Conservation (phyloP, 768 basidiomycete genomes). For the Suillus paluster region DNA sequence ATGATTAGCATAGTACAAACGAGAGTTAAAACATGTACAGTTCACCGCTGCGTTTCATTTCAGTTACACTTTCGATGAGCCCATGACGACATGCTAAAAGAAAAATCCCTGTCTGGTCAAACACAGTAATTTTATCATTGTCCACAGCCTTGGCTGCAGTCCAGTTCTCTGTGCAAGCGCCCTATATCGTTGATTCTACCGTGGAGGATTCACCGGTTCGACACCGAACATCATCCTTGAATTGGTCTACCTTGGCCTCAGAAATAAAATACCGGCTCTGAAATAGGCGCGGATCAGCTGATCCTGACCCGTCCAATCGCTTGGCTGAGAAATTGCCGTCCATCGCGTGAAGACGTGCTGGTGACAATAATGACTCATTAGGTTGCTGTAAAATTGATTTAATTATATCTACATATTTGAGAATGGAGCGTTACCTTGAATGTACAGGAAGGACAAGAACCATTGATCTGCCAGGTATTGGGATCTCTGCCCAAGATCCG, state of each 20-base stretch:
- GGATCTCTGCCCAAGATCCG: not conserved
- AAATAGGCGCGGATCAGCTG: slow-evolving; percentile 23
- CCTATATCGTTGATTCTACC: not conserved
- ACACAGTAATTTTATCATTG: slow-evolving; percentile 40
- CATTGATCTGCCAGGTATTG: not conserved
- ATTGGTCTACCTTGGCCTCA: slow-evolving; percentile 30
- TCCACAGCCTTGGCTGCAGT: slow-evolving; percentile 32
- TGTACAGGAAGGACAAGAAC: not conserved
- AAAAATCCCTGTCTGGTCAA: slow-evolving; percentile 43
- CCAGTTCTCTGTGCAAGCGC: slow-evolving; percentile 42
- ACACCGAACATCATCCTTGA: slow-evolving; percentile 19
- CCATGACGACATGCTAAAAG: slow-evolving; percentile 39
- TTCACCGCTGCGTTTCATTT: slow-evolving; percentile 42
- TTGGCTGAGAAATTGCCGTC: too few relatives aligned
- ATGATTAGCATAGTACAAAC: too few relatives aligned
- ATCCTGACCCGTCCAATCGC: slow-evolving; percentile 25
- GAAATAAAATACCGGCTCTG: slow-evolving; percentile 32
- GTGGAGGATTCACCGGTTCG: too few relatives aligned
- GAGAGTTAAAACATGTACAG: too few relatives aligned
- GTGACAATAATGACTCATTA: too few relatives aligned
- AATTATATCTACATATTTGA: not conserved
- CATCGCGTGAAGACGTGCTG: too few relatives aligned
- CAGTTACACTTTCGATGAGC: slow-evolving; percentile 31
- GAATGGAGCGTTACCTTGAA: not conserved
- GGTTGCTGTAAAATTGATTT: slow-evolving; percentile 24